Evolutionary conservation across 345 rosid genomes (phyloP).

Genomic region (Eutrema heterophyllum): DNA sequence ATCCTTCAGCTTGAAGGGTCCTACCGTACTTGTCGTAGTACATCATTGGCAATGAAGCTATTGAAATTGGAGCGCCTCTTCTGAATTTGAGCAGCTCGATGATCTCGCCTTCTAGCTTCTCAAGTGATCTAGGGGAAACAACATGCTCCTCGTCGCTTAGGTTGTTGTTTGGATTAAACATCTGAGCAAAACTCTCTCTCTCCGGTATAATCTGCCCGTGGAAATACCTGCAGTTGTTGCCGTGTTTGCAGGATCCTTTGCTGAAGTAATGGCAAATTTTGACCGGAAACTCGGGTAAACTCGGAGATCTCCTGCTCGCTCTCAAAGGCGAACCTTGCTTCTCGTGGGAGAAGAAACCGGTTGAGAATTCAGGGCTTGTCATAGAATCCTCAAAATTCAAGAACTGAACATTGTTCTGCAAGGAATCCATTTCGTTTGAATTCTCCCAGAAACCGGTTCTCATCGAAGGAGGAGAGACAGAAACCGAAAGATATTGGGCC

Average conservation of each 20-base stretch:
- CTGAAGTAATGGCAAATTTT: conserved; percentile 81
- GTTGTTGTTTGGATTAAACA: conserved; percentile 39
- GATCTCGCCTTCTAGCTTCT: conserved; percentile 78
- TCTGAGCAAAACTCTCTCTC: conserved; percentile 49
- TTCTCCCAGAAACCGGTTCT: conserved; percentile 53
- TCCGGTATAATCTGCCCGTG: conserved; percentile 44
- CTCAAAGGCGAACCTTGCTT: conserved; percentile 37
- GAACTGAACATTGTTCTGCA: conserved; percentile 33
- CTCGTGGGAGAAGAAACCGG: conserved; percentile 41
- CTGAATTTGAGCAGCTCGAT: conserved; percentile 64
- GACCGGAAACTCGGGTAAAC: conserved; percentile 72
- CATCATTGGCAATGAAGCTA: conserved; percentile 87
- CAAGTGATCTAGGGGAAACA: conserved; percentile 58
- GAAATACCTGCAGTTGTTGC: conserved; percentile 71
- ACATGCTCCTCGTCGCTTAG: conserved; percentile 48
- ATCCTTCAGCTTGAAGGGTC: conserved; percentile 91
- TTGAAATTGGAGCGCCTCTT: conserved; percentile 79
- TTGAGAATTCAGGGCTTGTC: conserved; percentile 39
- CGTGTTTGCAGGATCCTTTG: conserved; percentile 89
- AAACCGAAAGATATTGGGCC: background rate
- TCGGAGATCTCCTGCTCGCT: conserved; percentile 61
- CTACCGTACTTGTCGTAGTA: conserved; percentile 78
- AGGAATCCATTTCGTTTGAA: conserved; percentile 36
- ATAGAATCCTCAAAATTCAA: conserved; percentile 31
- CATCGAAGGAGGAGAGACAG: conserved; percentile 9